These are phyloP conservation scores for Jaapia argillacea DNA, from an alignment of 768 basidiomycete species.

Conservation along the genomic window DNA sequence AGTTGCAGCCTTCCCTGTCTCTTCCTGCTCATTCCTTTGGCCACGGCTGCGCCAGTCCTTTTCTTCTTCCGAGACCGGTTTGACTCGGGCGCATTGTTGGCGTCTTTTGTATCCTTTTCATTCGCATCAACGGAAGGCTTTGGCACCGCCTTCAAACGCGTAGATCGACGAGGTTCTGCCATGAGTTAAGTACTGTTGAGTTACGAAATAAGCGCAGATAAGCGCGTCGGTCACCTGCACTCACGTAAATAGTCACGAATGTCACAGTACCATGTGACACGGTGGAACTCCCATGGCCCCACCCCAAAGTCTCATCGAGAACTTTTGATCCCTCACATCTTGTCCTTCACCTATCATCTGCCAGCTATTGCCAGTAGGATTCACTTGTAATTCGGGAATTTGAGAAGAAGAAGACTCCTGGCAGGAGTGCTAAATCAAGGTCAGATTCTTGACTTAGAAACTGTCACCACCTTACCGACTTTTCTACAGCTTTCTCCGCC, in stretches of 20 bases:
- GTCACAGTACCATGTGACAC: no score
- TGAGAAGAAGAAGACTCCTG: not conserved
- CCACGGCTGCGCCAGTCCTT: no score
- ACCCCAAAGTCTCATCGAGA: no score
- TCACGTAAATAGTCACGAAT: no score
- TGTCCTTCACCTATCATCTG: no score
- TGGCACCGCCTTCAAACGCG: not conserved
- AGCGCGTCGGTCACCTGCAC: no score
- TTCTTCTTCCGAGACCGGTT: not conserved
- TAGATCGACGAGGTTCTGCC: not conserved
- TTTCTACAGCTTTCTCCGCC: not conserved
- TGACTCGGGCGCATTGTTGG: not conserved
- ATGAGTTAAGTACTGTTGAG: not conserved
- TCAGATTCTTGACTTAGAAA: not conserved
- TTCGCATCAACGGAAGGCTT: not conserved
- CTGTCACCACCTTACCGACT: not conserved
- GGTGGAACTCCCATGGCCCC: no score
- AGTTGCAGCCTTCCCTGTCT: not conserved
- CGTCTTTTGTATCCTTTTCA: not conserved
- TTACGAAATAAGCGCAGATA: not conserved
- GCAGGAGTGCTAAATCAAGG: not conserved
- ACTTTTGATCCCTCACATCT: no score
- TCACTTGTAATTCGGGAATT: no score
- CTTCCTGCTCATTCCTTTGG: not conserved
- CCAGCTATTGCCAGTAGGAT: no score